Evolutionary conservation across 805 yeast species (phyloP).

Genomic region (Schwanniomyces vanrijiae): DNA sequence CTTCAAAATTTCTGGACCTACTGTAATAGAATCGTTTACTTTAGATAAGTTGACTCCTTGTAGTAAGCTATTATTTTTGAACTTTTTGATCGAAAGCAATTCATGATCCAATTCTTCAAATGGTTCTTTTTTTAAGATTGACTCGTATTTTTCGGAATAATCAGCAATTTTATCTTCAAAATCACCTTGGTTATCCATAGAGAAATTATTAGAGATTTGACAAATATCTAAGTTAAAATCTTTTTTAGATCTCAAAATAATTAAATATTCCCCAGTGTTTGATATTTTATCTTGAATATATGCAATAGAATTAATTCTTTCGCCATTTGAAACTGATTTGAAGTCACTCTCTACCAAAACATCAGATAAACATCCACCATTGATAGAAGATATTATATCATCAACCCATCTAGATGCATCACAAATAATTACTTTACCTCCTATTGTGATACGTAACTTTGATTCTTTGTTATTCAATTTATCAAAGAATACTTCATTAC

Average conservation of each 20-base stretch:
- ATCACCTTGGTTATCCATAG: not conserved
- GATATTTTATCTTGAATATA: conserved; percentile 24
- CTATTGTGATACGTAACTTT: conserved; percentile 5
- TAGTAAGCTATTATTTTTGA: not conserved
- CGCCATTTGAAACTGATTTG: conserved; percentile 4
- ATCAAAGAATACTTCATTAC: not conserved
- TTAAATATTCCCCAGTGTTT: conserved; percentile 28
- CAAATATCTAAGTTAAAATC: conserved; percentile 12
- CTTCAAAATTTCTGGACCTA: conserved; percentile 1
- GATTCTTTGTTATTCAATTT: conserved; percentile 6
- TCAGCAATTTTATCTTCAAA: not conserved
- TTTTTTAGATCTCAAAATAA: conserved; percentile 12
- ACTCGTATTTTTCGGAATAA: not conserved
- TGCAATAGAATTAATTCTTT: conserved; percentile 11
- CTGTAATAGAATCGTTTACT: not conserved
- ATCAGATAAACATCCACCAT: not conserved
- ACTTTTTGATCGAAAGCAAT: conserved; percentile 6
- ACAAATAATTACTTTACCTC: conserved; percentile 11
- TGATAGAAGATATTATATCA: conserved; percentile 1
- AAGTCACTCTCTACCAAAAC: conserved; percentile 3
- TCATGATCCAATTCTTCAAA: conserved; percentile 20
- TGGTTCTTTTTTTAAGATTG: conserved; percentile 10
- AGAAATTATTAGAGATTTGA: conserved; percentile 8
- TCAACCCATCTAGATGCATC: conserved; percentile 16
- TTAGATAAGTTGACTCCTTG: not conserved